Evolutionary conservation across 257 asterid genomes (phyloP).

Genomic region (Craterostigma plantagineum): DNA sequence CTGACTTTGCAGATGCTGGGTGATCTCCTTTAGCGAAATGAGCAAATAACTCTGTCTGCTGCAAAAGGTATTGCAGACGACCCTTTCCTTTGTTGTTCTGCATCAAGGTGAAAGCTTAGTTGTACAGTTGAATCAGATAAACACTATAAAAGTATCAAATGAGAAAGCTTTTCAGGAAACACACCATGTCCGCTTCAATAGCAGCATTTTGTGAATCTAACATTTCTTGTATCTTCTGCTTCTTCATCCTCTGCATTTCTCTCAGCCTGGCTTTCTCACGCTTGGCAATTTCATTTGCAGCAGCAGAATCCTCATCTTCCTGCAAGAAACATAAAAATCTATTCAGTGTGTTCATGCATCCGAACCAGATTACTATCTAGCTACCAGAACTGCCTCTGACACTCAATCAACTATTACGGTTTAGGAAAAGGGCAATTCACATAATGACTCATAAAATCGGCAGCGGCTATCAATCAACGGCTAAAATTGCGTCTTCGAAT

Average conservation of each 20-base stretch:
- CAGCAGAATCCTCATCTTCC: conserved; percentile 27
- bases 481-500: background rate
- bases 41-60: conserved; percentile 94
- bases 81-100: conserved; percentile 95
- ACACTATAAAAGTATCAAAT: background rate
- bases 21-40: conserved; percentile 90
- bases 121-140: background rate
- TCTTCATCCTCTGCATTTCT: conserved; percentile 71
- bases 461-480: background rate
- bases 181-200: conserved; percentile 83
- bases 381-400: background rate
- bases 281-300: conserved; percentile 35
- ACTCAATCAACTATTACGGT: no score
- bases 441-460: background rate
- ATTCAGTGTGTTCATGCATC: background rate
- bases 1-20: conserved; percentile 43
- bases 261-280: conserved; percentile 61
- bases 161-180: conserved; percentile 8
- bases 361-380: conserved; percentile 2
- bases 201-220: conserved; percentile 83
- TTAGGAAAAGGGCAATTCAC: no score
- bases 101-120: conserved; percentile 10
- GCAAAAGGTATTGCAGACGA: conserved; percentile 72
- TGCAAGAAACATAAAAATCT: conserved; percentile 5
- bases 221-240: conserved; percentile 72